Evolutionary conservation across 345 rosid genomes (phyloP), one percentile per base, ranked within the genome.

Genomic region (Populus nigra): DNA sequence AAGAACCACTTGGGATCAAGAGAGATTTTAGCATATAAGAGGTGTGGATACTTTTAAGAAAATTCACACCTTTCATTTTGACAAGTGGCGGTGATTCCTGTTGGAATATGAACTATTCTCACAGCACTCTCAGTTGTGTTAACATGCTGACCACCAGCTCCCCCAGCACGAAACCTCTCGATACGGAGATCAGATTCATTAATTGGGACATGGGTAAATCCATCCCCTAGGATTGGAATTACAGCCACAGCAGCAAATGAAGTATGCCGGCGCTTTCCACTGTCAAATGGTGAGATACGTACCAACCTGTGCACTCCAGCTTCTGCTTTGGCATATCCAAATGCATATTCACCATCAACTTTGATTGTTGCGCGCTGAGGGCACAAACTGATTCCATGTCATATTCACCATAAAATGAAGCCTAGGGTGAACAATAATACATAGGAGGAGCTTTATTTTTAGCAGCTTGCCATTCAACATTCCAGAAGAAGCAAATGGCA

Each of bases 191-290:
- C 98, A 0, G 98, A 91, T 71, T 96, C 97, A 35, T 93, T 93
- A 55, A 93, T 93, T 86, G 92, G 97, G 20, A 92, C 97, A 39
- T 73, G 88, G 45, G 94, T 85, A 9, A 88, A 92, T 66, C 91
- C 93, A 67, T 93, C 94, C 59, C 94, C 98, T 5, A 83, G 80
- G 79, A 91, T 91, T 27, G 99, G 99, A 80, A 90, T 93, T 47
- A 93, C 98, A 6, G 99, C 99, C 78, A 96, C 99, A n/a, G 98
- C 99, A 25, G 99, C 98, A 82, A 96, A 96, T 20, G 98, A 93
- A 80, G 99, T 93, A 83, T 93, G 99, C 67, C 98, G 88, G 45
- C 93, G 90, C 80, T 96, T 93, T 73, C 88, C 91, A 73, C 96
- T 89, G 83, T 93, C 98, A 50, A 93, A 96, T 10, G 97, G 99